Evolutionary conservation across 2,329 filamentous ascomycete species (phyloP), one percentile per base, ranked within the genome.

Genomic region (Cytospora piceicola): DNA sequence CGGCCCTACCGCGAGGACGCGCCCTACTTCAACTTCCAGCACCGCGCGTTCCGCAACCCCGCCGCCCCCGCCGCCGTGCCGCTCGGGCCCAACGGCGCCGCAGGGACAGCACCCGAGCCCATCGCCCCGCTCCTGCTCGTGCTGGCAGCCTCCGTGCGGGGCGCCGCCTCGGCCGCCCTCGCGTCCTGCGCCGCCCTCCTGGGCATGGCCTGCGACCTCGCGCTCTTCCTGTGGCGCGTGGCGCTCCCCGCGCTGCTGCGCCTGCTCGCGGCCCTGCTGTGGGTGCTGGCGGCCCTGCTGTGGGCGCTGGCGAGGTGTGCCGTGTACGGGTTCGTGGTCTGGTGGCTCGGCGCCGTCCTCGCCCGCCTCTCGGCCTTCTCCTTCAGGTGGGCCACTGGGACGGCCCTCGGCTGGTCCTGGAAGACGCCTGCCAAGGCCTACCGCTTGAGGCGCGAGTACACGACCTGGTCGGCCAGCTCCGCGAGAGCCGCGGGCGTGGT

Each of bases 1-100:
- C 46, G 15, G 46, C 46, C 27, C 24, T 32, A 46, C 51, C 22
- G 42, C 7, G 59, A n/a, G 24, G 34, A 34, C 59, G 14, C 20
- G 20, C 51, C 53, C n/a, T 62, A 62, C 36, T 30, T 20, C 30
- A 22, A 30, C 14, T 56, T 49, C 52, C 52, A 62, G 60, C 30
- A 8, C 27, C 36, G n/a, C 17, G 39, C n/a, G 2, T 11, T 34
- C 14, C 52, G 36, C 27, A 12, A 15, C 20, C 36, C 59, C 8
- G n/a, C 17, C 27, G 24, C 39, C 6, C 17, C 24, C 11, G 24
- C 27, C 6, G 34, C 32, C 22, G 46, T 61, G 8, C 20, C 11
- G 9, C 59, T 62, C n/a, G 60, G 60, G 15, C 17, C 29, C 6
- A 27, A 9, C 52, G 52, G 60, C 15, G 34, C 32, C 27, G 60